Base-by-base conservation (phyloP, 176 grass and related monocot genomes). In the Pontederia paniculata region DNA sequence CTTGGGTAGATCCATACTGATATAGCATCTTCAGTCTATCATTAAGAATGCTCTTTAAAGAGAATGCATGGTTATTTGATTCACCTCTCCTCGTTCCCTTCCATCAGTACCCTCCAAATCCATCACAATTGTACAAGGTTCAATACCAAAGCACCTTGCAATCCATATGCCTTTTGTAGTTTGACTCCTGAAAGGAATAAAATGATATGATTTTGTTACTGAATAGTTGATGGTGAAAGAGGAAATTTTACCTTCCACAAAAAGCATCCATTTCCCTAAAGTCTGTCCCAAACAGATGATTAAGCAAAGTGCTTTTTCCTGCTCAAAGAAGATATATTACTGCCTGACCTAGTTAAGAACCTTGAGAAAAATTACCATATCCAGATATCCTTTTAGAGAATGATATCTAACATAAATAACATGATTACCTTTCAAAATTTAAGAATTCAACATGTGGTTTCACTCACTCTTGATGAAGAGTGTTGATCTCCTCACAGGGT, bases 131-230 rank as follows among this genome's bases (percentile, higher is more conserved):
- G 54, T 69, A 54, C 1, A 57, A 69, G 67, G 67, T 21, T 57
- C 52, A 17, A 57, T 69, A n/a, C 64, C 64, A 21, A 8, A n/a
- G 31, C 43, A 47, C 18, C 12, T 69, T 8, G 67, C 20, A 28
- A 69, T 23, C 67, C 67, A 69, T 19, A 69, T 69, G n/a, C 67
- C 67, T 69, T 49, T 69, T 3, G 53, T 69, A 48, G 20, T 57
- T 47, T 57, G 21, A 18, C 42, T 17, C 67, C 67, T 69, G 14
- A 57, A 28, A 18, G 19, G 21, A 25, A 23, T 23, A 28, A 22
- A 17, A 48, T 17, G 4, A 17, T 12, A 44, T 1, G 48, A 4
- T 55, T 21, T 44, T 2, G 54, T 65, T 8, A 6, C 28, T 37
- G 28, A 37, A 37, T 37, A 6, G 28, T 37, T 37, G 3, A 37